Conservation (phyloP, 495 filamentous ascomycete species). For the Recurvomyces mirabilis region DNA sequence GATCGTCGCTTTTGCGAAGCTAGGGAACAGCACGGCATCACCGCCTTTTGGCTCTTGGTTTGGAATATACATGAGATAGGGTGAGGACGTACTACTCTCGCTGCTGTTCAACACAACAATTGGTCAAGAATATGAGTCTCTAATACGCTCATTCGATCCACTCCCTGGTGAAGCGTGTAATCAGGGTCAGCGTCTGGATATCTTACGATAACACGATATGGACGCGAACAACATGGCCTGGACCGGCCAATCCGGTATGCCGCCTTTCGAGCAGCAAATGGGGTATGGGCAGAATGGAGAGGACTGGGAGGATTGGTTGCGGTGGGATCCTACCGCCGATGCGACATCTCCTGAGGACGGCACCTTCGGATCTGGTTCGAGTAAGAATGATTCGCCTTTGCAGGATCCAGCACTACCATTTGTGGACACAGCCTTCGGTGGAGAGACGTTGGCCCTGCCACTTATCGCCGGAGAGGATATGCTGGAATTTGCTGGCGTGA, state of each 20-base stretch:
- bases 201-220: too few species aligned
- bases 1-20: too few species aligned
- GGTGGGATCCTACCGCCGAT: constrained; percentile 23
- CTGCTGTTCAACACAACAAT: too few species aligned
- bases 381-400: constrained; percentile 21
- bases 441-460: constrained; percentile 13
- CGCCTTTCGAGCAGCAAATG: neutral
- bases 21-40: too few species aligned
- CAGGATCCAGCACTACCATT: constrained; percentile 13
- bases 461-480: constrained; percentile 16
- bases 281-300: constrained; percentile 1
- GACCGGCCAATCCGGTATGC: neutral
- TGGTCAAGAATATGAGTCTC: too few species aligned
- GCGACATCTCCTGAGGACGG: constrained; percentile 13
- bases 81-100: too few species aligned
- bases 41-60: too few species aligned
- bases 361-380: constrained; percentile 20
- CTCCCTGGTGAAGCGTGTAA: too few species aligned
- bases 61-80: too few species aligned
- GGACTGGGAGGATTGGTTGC: constrained; percentile 30
- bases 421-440: constrained; percentile 1
- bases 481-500: constrained; percentile 3
- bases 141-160: too few species aligned
- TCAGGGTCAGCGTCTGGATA: too few species aligned
- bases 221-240: neutral